Evolutionary conservation across 129 eudicot genomes (phyloP), one percentile per base, ranked within the genome.

Genomic region (Mikania micrantha): DNA sequence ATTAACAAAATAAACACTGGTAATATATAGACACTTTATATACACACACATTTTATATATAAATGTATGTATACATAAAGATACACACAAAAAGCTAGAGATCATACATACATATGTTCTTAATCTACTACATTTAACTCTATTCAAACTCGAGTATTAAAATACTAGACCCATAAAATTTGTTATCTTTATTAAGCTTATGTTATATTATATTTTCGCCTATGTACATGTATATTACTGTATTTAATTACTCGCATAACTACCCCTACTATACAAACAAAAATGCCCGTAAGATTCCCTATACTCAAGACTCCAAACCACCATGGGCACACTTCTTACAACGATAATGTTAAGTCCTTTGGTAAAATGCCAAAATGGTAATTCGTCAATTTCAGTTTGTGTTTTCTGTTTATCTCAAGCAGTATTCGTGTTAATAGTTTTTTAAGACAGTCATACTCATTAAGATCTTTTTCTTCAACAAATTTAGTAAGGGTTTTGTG

Each of bases 1-100:
- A 63, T 69, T 39, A 16, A 50, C 57, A 19, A 73, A 66, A 27
- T 15, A 57, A 74, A 66, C 34, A 5, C 24, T 45, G 52, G 59
- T 42, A 69, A 27, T 12, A 24, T 11, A 53, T 3, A 20, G n/a
- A n/a, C n/a, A n/a, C n/a, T 19, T 2, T 17, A 48, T 6, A n/a
- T 2, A 62, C 3, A 15, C 12, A n/a, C 11, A 58, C n/a, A n/a
- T n/a, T n/a, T n/a, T 58, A 34, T 22, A 36, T 61, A 32, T 2
- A 21, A 19, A 21, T 44, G 21, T 27, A 12, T 1, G 12, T 8
- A 49, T 20, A 49, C 3, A 49, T 20, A 20, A 19, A 65, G 1
- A 12, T 12, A 57, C 40, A 4, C 64, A 58, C 11, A 27, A 17
- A 60, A 4, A 21, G n/a, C 5, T 11, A 60, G 13, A 34, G 28